phyloP scores from a whole-genome alignment of 176 grass and related monocot genomes.

The Phragmites australis region DNA sequence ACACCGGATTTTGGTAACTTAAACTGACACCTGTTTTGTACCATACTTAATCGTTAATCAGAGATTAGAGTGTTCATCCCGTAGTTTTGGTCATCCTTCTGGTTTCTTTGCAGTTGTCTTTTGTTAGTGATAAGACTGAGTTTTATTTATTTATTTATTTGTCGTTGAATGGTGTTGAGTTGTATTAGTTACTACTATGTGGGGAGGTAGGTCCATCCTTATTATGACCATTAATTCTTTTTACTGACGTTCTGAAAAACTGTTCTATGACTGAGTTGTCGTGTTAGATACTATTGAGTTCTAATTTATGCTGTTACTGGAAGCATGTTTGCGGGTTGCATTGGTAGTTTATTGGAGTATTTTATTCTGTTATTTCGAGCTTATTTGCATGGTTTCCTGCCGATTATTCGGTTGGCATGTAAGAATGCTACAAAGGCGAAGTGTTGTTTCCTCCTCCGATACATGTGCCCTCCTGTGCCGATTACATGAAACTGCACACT shows the following conservation, averaged over 20 bases:
- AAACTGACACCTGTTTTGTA: conserved; percentile 69
- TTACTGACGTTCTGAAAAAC: neutral
- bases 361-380: too few species aligned
- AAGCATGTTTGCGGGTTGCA: neutral
- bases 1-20: conserved; percentile 60
- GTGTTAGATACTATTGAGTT: neutral
- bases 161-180: conserved; percentile 26
- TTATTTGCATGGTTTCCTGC: too few species aligned
- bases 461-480: too few species aligned
- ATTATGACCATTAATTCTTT: conserved; percentile 21
- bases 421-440: too few species aligned
- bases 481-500: too few species aligned
- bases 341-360: neutral
- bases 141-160: conserved; percentile 44
- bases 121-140: conserved; percentile 25
- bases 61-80: conserved; percentile 43
- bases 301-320: neutral
- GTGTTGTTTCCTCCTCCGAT: too few species aligned
- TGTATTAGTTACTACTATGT: conserved; percentile 32
- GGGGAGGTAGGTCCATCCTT: conserved; percentile 29
- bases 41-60: conserved; percentile 49
- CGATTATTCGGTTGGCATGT: too few species aligned
- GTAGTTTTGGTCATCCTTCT: conserved; percentile 30
- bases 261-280: too few species aligned
- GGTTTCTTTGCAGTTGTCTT: conserved; percentile 20